phyloP scores from a whole-genome alignment of 768 basidiomycete genomes.

The Floccularia luteovirens region DNA sequence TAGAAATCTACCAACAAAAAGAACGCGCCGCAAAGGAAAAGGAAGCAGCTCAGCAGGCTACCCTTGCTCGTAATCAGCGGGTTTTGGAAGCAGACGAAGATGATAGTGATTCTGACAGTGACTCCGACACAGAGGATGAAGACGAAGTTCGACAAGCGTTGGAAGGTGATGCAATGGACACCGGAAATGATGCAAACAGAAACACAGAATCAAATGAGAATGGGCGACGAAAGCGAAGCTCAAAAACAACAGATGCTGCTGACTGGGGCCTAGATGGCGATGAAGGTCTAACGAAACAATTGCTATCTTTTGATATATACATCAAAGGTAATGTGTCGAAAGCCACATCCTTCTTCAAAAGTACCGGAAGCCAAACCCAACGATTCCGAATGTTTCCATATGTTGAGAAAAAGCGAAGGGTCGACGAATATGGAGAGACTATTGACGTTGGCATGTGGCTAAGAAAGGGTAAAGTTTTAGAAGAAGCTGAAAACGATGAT shows the following conservation, averaged over 20 bases:
- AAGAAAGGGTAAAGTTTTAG: constrained; percentile 82
- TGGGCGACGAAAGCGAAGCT: constrained; percentile 18
- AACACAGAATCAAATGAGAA: too few relatives aligned
- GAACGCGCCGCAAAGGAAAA: constrained; percentile 75
- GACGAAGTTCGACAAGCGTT: constrained; percentile 52
- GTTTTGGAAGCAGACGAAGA: constrained; percentile 94
- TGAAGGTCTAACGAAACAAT: constrained; percentile 63
- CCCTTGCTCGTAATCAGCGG: constrained; percentile 72
- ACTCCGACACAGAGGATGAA: constrained; percentile 59
- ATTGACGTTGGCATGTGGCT: constrained; percentile 96
- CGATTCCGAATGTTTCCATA: constrained; percentile 98
- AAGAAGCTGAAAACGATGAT: constrained; percentile 83
- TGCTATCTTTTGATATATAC: constrained; percentile 92
- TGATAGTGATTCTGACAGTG: constrained; percentile 72
- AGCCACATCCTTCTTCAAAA: constrained; percentile 83
- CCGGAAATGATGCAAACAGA: constrained; percentile 22
- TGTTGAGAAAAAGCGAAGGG: constrained; percentile 83
- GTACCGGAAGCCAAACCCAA: constrained; percentile 57
- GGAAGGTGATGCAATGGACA: constrained; percentile 41
- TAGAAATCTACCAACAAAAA: constrained; percentile 72
- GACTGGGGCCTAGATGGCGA: constrained; percentile 76
- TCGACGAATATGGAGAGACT: constrained; percentile 94
- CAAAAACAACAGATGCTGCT: constrained; percentile 40
- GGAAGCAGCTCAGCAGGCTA: constrained; percentile 81
- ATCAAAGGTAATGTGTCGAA: constrained; percentile 93